Conservation (phyloP, 2,329 filamentous ascomycete genomes). For the Colletotrichum australisinense region DNA sequence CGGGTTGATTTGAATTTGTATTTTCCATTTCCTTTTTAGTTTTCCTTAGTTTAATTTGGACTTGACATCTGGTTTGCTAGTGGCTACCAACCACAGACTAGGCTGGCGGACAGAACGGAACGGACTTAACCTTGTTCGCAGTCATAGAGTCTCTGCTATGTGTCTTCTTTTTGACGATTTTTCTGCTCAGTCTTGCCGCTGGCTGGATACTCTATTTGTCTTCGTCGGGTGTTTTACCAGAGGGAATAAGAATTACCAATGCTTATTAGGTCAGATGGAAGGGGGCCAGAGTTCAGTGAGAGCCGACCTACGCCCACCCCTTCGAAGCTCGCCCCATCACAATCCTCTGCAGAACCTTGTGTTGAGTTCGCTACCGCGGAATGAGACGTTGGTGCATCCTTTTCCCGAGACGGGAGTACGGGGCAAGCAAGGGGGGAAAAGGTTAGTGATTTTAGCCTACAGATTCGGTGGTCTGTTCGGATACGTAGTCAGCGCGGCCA, state of each 20-base stretch:
- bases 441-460: slow-evolving; percentile 18
- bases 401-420: slow-evolving; percentile 7
- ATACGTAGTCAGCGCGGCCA: not conserved
- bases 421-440: not conserved
- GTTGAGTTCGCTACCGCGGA: not conserved
- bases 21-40: not conserved
- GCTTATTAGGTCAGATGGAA: not conserved
- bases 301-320: not conserved
- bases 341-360: not conserved
- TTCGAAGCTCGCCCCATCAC: not conserved
- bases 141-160: too few species aligned
- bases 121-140: not conserved
- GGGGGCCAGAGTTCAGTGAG: not conserved
- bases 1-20: not conserved
- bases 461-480: not conserved
- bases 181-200: not conserved
- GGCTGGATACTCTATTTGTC: not conserved
- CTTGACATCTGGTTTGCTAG: not conserved
- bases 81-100: not conserved
- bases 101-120: not conserved
- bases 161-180: too few species aligned
- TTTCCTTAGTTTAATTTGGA: not conserved
- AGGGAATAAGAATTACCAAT: not conserved
- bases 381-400: not conserved
- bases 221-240: not conserved